Base-by-base conservation (phyloP, 1,284 basidiomycete genomes). In the Peniophora sp. region DNA sequence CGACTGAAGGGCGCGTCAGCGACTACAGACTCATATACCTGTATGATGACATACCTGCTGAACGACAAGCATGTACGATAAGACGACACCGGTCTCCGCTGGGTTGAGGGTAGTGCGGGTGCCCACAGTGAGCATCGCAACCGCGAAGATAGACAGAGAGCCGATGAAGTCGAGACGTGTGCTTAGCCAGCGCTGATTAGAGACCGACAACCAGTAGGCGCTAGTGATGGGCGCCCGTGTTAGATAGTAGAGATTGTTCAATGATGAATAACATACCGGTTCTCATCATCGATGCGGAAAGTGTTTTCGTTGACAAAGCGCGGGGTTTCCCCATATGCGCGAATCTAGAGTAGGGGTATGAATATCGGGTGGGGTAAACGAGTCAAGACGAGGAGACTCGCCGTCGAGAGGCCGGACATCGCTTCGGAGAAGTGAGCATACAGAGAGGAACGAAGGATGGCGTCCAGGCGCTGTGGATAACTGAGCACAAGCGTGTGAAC, bases 391-490 rank as follows among this genome's bases (percentile, higher is more conserved):
- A 32, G 12, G 27, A 32, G 6, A 5, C 27, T 6, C 12, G 12
- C 27, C 1, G 92, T 95, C 1, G 87, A 76, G 41, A 95, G 69
- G 18, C 92, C 92, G 9, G 84, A 83, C 9, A 96, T 73, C 15
- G 85, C 86, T 68, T 97, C 95, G 47, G 85, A 86, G 63, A 94
- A 92, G 65, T 93, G 90, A 8, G 88, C 82, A 62, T 94, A 93
- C n/a, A 92, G 70, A 2, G 81, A 75, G 1, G 77, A 77, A 20
- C 81, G 73, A 35, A 85, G 57, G n/a, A 84, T 72, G 15, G 81
- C 76, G 66, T 86, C 83, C 27, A 83, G 68, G 50, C 79, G 71
- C 78, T 81, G 51, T 2, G 58, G 12, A 32, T 12, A 32, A 32
- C n/a, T 32, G 27, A 32, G 27, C 27, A 6, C 6, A 5, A 32